Evolutionary conservation across 495 filamentous ascomycete genomes (phyloP), one percentile per base, ranked within the genome.

Genomic region (Penicillium argentinense): DNA sequence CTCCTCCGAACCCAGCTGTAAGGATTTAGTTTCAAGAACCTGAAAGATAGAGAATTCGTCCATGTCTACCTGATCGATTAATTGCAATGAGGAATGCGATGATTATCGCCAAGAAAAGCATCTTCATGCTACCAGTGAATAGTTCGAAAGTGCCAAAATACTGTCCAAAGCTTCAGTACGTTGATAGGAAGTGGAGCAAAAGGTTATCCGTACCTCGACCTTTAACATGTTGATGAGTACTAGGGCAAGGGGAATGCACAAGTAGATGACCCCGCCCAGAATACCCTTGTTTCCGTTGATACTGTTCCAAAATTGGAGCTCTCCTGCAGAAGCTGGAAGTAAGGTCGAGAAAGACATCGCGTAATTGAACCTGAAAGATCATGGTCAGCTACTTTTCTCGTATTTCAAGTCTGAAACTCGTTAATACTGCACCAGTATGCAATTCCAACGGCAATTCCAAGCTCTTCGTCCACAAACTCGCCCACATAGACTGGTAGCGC

Each of bases 381-480:
- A 9, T 45, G 9, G 18, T 1, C 13, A 6, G 24, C 4, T 24
- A 9, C 2, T 8, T 4, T 23, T 12, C 33, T 21, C 11, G 5
- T 11, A 3, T 17, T 36, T 32, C 24, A 16, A 8, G 6, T 42
- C 17, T 13, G 11, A 4, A 27, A 39, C 7, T n/a, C n/a, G n/a
- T n/a, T n/a, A n/a, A n/a, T n/a, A n/a, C n/a, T n/a, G n/a, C n/a
- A 76, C 76, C 74, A 79, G 49, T 80, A 78, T 34, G 64, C 60
- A 13, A 72, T 49, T 9, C 74, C 74, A 6, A 77, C 65, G 7
- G 66, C 64, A 18, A 69, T 73, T 0, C 72, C 74, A 30, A 80
- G 51, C 8, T 75, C 73, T 9, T 53, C 52, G 39, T 80, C 76
- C 8, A 78, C 69, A 53, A 77, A 79, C 19, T 66, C 58, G n/a